Evolutionary conservation across 768 basidiomycete genomes (phyloP), one percentile per base, ranked within the genome.

Genomic region (Amanita inopinata): DNA sequence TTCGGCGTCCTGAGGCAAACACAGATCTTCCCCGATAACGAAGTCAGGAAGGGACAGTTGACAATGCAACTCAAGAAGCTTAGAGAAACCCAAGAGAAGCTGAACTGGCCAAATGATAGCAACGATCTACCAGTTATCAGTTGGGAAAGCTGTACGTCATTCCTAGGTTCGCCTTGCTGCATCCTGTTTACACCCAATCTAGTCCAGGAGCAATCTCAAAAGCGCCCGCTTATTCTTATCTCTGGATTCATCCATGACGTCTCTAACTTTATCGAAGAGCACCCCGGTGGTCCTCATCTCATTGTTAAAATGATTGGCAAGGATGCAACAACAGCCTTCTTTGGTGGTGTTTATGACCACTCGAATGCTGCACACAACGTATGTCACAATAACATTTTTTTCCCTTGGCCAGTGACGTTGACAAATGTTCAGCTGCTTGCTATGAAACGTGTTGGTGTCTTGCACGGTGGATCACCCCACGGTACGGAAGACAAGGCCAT

Each of bases 221-320:
- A 77, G 50, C 80, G 92, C 9, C 86, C 90, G 10, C 65, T 94
- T 20, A 76, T 94, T 44, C 79, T 89, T 50, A 68, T 97, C 45
- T 83, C 89, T 25, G 92, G 92, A 11, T 92, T 90, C 69, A 93
- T 97, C 41, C 92, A 94, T 56, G 92, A 94, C 46, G 81, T 89
- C 33, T 70, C 80, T 0, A 63, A 70, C 12, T 96, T 94, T 66
- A 73, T 85, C 45, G 84, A 91, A 32, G 88, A 94, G 49, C 91
- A 96, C 57, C 92, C 92, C 3, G 91, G 92, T 51, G 92, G 92
- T 10, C 77, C 81, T 2, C 87, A 92, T 55, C 64, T 90, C 19
- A 65, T 97, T 46, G 74, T 78, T 51, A 85, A 86, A 61, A 73
- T 83, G 59, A 84, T 92, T 52, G 92, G 92, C 44, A 86, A 78